These are phyloP conservation scores for Plasmodium gallinaceum DNA, from an alignment of 169 alveolate species.

Conservation along the genomic window DNA sequence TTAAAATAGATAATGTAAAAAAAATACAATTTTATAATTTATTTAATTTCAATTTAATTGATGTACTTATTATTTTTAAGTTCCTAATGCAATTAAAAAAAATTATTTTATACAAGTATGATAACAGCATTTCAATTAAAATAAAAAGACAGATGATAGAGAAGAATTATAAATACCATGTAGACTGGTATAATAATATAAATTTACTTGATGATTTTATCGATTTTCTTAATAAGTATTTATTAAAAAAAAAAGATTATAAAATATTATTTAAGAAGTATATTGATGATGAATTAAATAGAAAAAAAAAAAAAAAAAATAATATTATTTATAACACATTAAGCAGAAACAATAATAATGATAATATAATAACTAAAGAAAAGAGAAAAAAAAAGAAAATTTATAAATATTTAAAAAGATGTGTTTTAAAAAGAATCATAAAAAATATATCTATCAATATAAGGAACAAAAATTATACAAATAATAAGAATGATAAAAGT, in stretches of 20 bases:
- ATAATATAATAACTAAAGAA: not conserved
- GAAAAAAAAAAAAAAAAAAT: constrained; percentile 9
- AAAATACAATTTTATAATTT: constrained; percentile 39
- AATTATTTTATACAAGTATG: constrained; percentile 24
- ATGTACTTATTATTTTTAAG: constrained; percentile 46
- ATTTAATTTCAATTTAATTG: constrained; percentile 29
- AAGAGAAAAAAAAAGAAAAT: constrained; percentile 17
- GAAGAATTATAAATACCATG: not conserved
- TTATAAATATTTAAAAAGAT: not conserved
- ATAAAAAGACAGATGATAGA: constrained; percentile 4
- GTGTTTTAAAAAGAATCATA: constrained; percentile 27
- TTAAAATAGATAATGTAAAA: constrained; percentile 45
- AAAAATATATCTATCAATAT: constrained; percentile 11
- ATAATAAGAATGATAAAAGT: constrained; percentile 43
- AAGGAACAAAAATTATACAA: constrained; percentile 32
- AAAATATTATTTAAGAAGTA: not conserved
- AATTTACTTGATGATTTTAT: constrained; percentile 26
- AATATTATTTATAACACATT: not conserved
- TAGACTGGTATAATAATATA: constrained; percentile 1
- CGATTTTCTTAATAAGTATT: constrained; percentile 38
- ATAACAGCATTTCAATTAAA: constrained; percentile 33
- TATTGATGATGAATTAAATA: not conserved
- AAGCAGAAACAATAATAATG: not conserved
- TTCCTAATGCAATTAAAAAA: constrained; percentile 27
- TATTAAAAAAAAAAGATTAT: constrained; percentile 14